Conservation (phyloP, 768 basidiomycete species). For the Imleria badia region DNA sequence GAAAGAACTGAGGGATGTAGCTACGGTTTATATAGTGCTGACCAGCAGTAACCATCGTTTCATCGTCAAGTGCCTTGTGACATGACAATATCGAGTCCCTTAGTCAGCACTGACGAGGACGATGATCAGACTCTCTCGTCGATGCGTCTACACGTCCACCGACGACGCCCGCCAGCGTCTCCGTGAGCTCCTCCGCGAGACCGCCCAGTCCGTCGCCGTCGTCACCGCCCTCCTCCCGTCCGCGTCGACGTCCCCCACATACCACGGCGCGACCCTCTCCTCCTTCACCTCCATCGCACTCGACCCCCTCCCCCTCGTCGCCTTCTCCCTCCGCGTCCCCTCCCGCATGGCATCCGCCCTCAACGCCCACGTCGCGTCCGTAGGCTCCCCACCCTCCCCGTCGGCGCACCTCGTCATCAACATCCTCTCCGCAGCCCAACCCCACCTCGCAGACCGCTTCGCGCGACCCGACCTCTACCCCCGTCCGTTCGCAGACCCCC, state of each 20-base stretch:
- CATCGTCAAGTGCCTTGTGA: no score
- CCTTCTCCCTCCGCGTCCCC: conserved; percentile 87
- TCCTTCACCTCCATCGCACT: conserved; percentile 92
- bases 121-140: background rate
- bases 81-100: no score
- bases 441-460: conserved; percentile 62
- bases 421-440: conserved; percentile 70
- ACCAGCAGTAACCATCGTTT: no score
- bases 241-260: conserved; percentile 27
- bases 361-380: conserved; percentile 23
- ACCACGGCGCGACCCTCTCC: conserved; percentile 91
- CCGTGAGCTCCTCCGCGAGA: conserved; percentile 64
- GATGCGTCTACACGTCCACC: conserved; percentile 5
- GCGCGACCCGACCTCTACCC: conserved; percentile 71
- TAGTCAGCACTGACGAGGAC: background rate
- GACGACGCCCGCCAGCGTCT: conserved; percentile 32
- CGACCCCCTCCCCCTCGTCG: conserved; percentile 83
- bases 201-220: conserved; percentile 84
- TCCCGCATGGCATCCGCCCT: conserved; percentile 80
- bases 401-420: conserved; percentile 70
- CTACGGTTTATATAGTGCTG: no score
- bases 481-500: conserved; percentile 48
- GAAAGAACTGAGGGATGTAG: no score
- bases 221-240: conserved; percentile 65
- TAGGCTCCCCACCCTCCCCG: background rate